Evolutionary conservation across 768 basidiomycete species (phyloP).

Genomic region (Brasilioporus rufonigricans): DNA sequence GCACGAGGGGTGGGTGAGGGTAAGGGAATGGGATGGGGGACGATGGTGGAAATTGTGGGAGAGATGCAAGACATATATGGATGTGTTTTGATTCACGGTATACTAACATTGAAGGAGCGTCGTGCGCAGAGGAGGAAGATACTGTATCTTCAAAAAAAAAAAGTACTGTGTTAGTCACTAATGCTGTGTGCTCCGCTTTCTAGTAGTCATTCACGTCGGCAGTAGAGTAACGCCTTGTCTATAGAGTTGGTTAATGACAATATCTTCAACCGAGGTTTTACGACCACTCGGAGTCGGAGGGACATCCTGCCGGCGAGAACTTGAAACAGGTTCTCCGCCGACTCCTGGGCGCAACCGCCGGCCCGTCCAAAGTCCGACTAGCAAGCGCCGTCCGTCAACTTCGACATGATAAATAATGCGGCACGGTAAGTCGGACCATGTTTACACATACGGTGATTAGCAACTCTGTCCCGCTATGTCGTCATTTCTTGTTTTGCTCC

Average conservation of each 20-base stretch:
- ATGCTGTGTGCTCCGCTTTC: too few relatives aligned
- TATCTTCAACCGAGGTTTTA: background rate
- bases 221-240: background rate
- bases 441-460: too few relatives aligned
- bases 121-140: background rate
- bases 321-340: too few relatives aligned
- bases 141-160: background rate
- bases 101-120: background rate
- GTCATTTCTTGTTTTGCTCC: too few relatives aligned
- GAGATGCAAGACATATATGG: conserved; percentile 65
- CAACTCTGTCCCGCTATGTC: too few relatives aligned
- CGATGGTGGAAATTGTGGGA: conserved; percentile 64
- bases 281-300: too few relatives aligned
- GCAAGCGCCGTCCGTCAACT: too few relatives aligned
- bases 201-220: background rate
- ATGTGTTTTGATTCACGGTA: conserved; percentile 46
- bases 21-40: conserved; percentile 69
- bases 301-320: too few relatives aligned
- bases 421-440: too few relatives aligned
- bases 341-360: too few relatives aligned
- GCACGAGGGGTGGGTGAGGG: conserved; percentile 69
- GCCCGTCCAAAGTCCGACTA: background rate
- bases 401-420: too few relatives aligned
- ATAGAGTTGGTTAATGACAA: background rate
- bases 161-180: background rate